Base-by-base conservation (phyloP, 371 early-diverging fungal species). In the Sporodiniella umbellata region DNA sequence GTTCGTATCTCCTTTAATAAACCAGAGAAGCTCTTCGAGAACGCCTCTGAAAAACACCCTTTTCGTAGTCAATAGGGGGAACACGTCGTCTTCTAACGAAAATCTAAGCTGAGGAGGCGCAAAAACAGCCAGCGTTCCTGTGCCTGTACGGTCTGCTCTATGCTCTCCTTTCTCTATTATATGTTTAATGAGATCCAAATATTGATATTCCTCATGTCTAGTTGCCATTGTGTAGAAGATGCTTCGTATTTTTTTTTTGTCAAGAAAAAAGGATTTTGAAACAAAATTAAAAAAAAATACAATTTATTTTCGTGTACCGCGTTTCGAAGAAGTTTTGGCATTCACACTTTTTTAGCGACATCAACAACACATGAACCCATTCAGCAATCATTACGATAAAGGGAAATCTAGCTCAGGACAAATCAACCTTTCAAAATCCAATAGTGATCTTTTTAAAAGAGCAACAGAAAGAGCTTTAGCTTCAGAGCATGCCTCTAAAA, bases 41-140 rank as follows among this genome's bases (percentile, higher is more conserved):
- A 99, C 93, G 1, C 89, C 89, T 26, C 96, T 86, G 61, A 91
- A 85, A 45, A 92, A 89, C 2, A 96, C 95, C 33, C 93, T 88
- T 70, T 99, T 99, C 4, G 99, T 99, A 0, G 99, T 99, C 37
- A 99, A 78, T 21, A 99, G 78, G 1, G 99, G 99, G 49, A 99
- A 87, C 15, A 69, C 54, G 58, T 88, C 76, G 59, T 91, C 73
- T 45, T 78, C 62, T 12, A 99, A 81, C 0, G 84, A 86, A 68
- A 97, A 99, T 30, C 98, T 86, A 58, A 98, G 66, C 52, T 89
- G 89, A 8, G 90, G 88, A 8, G 98, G 94, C 3, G 97, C 99
- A 79, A 99, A 99, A 17, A 98, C 52, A 4, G 96, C 86, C 3
- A 90, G 53, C 0, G 99, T 99, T 33, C 99, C 99, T 22, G 97